Base-by-base conservation (phyloP, 441 rosid genomes). In the Euphorbia celastroides region DNA sequence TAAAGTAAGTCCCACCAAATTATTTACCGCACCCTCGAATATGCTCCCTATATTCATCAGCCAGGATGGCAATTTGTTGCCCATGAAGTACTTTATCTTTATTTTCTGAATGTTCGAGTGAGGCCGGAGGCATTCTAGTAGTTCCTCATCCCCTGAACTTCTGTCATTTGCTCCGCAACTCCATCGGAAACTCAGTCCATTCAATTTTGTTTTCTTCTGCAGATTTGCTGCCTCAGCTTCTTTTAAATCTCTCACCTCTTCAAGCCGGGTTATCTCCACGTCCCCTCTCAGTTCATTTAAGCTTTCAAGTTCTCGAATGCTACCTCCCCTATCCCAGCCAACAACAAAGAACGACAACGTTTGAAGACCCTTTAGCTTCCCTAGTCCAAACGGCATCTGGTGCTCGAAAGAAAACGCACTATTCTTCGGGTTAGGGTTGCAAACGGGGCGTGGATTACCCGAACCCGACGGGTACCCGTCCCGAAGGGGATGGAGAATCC, bases 11-110 rank as follows among this genome's bases (percentile, higher is more conserved):
- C 20, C 19, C 14, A 70, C 60, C 65, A 78, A 62, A 31, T 66
- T 38, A 2, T 22, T 14, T 0, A 69, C 48, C 0, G 6, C 13
- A 26, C 56, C 75, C 7, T 42, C 14, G 48, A 14, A 38, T n/a
- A n/a, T n/a, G n/a, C 44, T 38, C 44, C 48, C 14, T 42, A 17
- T 7, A 11, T 13, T 42, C 48, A 42, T 0, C 48, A 42, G 19
- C 80, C 82, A 79, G 13, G 70, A 14, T 54, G 79, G 73, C 27
- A 72, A 70, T 6, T 22, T 46, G 34, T 41, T 17, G 8, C 80
- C 82, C 50, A 1, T 5, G 26, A 61, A 79, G 7, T 26, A 38
- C 4, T 27, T 3, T n/a, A 76, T 70, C 26, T 32, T 23, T 28
- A 71, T n/a, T 16, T 64, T 64, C n/a, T 66, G 12, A 25, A 77